Percentiles rank a stretch among this genome's conserved stretches.
Evolutionary conservation across 2,329 filamentous ascomycete genomes (phyloP).

Genomic region (Paecilomyces formosus): DNA sequence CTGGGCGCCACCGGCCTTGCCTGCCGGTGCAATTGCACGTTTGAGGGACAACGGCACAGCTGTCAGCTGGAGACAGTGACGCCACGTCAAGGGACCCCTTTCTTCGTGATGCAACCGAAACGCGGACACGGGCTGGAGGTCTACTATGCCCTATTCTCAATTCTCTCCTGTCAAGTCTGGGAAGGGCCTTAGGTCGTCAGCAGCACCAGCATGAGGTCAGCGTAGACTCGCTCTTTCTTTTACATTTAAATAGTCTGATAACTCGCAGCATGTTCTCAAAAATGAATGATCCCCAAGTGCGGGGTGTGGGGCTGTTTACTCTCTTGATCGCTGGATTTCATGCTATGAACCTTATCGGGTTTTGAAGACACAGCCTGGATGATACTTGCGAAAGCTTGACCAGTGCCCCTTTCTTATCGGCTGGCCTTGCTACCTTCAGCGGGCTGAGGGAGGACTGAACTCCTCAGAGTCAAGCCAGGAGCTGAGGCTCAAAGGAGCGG

Average conservation of each 20-base stretch:
- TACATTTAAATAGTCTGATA: neutral
- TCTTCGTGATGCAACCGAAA: neutral
- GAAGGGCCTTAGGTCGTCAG: neutral
- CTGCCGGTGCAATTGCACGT: neutral
- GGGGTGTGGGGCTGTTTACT: conserved; percentile 3
- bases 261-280: neutral
- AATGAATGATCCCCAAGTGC: conserved; percentile 1
- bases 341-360: neutral
- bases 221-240: neutral
- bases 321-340: neutral
- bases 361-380: neutral
- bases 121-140: neutral
- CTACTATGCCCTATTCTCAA: neutral
- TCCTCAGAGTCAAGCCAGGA: neutral
- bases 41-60: neutral
- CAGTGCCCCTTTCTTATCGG: neutral
- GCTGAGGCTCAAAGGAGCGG: neutral
- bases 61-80: neutral
- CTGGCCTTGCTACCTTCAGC: neutral
- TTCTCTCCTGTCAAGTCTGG: neutral
- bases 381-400: neutral
- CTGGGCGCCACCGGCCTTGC: neutral
- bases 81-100: neutral
- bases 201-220: neutral
- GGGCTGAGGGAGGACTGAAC: neutral